Base-by-base conservation (phyloP, 1,284 basidiomycete genomes). In the Entoloma clypeatum region DNA sequence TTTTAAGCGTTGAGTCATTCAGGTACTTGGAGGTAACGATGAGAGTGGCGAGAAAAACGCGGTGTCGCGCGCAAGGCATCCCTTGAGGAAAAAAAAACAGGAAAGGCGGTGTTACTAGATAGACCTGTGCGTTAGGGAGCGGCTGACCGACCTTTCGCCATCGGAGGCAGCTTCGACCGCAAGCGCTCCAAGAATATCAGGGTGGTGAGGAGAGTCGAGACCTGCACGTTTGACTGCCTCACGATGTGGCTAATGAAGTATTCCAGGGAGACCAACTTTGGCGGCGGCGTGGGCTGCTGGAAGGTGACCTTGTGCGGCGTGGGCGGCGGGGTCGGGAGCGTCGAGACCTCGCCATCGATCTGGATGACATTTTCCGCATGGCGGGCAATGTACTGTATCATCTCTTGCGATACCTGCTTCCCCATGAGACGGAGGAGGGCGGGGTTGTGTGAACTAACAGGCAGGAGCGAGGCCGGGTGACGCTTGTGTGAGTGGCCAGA, bases 11-110 rank as follows among this genome's bases (percentile, higher is more conserved):
- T 21, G 90, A 92, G 69, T 98, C 94, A 68, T 99, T 97, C 58
- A 98, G 79, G 67, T 98, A 98, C 69, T 99, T 99, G 54, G 93
- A 88, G 21, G 95, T 86, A 36, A 94, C 89, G 64, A 99, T 98
- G 57, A 98, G 81, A 0, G 89, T 86, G 26, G 95, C 94, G 52
- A 99, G 77, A 67, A 99, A 97, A 49, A 98, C 86, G 36, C 95
- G 86, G 63, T 97, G 94, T 38, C 91, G 80, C 4, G 94, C 94
- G 65, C 90, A 95, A 17, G 87, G 80, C 74, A 94, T 85, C 37
- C 89, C 91, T 88, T 51, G 39, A 41, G 17, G 43, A 41, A 23
- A 32, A 36, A 40, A 39, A 44, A 36, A 36, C 5, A 17, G 11
- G 11, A 28, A 17, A 36, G 37, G 17, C 18, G 27, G 38, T 43